Base-by-base conservation (phyloP, 23 red algal genomes). In the Porphyridium purpureum region DNA sequence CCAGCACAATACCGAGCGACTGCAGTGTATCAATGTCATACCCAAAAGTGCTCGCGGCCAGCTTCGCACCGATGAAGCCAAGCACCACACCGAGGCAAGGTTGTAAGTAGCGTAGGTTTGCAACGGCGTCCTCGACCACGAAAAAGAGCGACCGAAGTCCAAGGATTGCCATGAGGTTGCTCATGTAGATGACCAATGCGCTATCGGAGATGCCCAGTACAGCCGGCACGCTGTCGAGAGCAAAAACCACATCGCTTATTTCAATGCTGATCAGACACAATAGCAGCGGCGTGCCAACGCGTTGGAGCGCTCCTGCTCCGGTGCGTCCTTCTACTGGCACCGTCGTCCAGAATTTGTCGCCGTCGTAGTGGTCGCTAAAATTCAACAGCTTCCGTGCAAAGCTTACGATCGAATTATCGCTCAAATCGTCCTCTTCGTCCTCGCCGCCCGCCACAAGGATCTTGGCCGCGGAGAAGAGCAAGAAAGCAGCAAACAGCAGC, bases 151-250 rank as follows among this genome's bases (percentile, higher is more conserved):
- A 80, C 7, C 88, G 61, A 36, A 94, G 50, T 15, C 88, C 88
- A 3, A 80, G 34, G 31, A 94, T 64, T 21, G 88, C 88, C 47
- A 84, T 61, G 7, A 94, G 54, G 50, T 94, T 94, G 28, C 56
- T 68, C 23, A 79, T 35, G 57, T 94, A 94, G 22, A 94, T 57
- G 3, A 94, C 88, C 22, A 47, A 29, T 0, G 67, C 54, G 51
- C 76, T 55, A 5, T 71, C 67, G 2, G 77, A 84, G 21, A 94
- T 72, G 19, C 88, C 76, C 29, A 94, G 48, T 5, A 82, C 77
- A 38, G 88, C 88, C 7, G 88, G 88, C 19, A 94, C 80, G 1
- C 70, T 79, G 46, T 94, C 88, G 17, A 94, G 57, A 25, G 88
- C 88, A 44, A 94, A 94, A 2, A 94, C 68, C 29, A 94, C 62